Conservation (phyloP, 148 eudicot species). For the Beta vulgaris region DNA sequence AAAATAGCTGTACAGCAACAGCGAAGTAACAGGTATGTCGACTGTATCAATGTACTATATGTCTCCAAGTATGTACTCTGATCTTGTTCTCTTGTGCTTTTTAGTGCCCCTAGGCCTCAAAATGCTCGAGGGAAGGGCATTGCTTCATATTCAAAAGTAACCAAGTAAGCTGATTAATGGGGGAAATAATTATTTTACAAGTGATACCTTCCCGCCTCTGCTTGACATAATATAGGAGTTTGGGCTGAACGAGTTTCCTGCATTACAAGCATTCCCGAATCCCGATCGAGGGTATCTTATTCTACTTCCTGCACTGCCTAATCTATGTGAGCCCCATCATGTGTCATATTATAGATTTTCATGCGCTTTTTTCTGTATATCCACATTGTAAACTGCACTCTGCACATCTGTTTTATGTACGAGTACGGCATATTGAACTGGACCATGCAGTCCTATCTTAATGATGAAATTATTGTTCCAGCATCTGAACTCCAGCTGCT, state of each 20-base stretch:
- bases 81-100: conserved; percentile 1
- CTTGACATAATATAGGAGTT: not conserved
- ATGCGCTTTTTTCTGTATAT: not conserved
- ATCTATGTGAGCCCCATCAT: not conserved
- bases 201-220: not conserved
- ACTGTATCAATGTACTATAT: not conserved
- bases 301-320: not conserved
- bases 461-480: not conserved
- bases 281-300: conserved; percentile 9
- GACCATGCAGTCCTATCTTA: not conserved
- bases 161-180: conserved; percentile 24
- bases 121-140: conserved; percentile 16
- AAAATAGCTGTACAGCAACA: conserved; percentile 27
- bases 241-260: not conserved
- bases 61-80: not conserved
- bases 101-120: conserved; percentile 24
- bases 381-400: not conserved
- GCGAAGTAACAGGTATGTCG: conserved; percentile 25
- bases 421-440: not conserved
- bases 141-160: conserved; percentile 13
- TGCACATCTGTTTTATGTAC: not conserved
- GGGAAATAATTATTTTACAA: not conserved
- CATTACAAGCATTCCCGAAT: not conserved
- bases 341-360: not conserved
- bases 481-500: not conserved